phyloP scores from a whole-genome alignment of 805 yeast genomes.

The Phaffomyces opuntiae region DNA sequence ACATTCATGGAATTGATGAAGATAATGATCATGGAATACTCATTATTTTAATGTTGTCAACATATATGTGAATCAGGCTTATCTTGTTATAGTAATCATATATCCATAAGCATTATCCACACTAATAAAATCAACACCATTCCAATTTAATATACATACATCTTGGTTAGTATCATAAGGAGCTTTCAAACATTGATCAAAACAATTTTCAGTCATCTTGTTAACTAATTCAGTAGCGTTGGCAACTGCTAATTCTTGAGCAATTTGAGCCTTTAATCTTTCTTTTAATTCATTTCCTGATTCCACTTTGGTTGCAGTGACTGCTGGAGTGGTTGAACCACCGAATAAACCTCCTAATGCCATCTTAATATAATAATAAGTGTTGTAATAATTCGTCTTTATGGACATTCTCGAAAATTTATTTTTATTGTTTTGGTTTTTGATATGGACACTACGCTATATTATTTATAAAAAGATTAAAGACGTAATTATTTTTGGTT shows the following conservation, averaged over 20 bases:
- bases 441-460: not conserved
- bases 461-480: no score
- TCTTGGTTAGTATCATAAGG: slow-evolving; percentile 58
- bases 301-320: slow-evolving; percentile 17
- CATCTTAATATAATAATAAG: slow-evolving; percentile 9
- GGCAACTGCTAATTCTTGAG: slow-evolving; percentile 83
- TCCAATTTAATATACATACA: slow-evolving; percentile 11
- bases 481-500: no score
- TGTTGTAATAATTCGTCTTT: not conserved
- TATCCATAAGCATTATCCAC: no score
- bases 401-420: not conserved
- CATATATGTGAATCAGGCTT: no score
- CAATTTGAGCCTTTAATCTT: slow-evolving; percentile 61
- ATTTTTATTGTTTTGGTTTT: not conserved
- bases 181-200: slow-evolving; percentile 61
- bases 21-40: not conserved
- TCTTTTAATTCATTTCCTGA: slow-evolving; percentile 43
- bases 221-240: slow-evolving; percentile 84
- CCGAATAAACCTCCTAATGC: slow-evolving; percentile 25
- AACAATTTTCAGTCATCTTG: slow-evolving; percentile 82
- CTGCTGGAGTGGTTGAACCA: slow-evolving; percentile 20
- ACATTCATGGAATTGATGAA: no score
- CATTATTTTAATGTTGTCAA: not conserved
- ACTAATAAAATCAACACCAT: no score
- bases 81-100: no score